A percentile compares a stretch with the other conserved stretches of the same genome.
Conservation (phyloP, 2,329 filamentous ascomycete species). For the Ophiocordyceps camponoti-floridani region DNA sequence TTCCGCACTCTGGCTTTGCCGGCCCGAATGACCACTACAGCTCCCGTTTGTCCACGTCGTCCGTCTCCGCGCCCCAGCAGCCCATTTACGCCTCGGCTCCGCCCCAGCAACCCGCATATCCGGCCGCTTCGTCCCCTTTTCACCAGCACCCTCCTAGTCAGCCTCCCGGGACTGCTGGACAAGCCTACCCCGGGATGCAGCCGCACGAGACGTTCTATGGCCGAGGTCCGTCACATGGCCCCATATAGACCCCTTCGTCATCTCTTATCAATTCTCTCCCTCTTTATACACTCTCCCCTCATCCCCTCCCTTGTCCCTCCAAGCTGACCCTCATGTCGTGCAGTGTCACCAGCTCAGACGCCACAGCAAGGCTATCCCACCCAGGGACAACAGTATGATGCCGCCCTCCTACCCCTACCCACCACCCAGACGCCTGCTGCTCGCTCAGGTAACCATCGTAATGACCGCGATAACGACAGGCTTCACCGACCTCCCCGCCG, state of each 20-base stretch:
- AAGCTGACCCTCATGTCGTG: slow-evolving; percentile 22
- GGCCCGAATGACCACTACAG: slow-evolving; percentile 13
- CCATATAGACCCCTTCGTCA: no score
- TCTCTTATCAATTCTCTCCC: neutral
- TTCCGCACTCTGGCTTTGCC: slow-evolving; percentile 9
- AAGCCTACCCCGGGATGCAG: slow-evolving; percentile 21
- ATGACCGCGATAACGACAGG: slow-evolving; percentile 23
- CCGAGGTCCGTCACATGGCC: slow-evolving; percentile 37
- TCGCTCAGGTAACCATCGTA: slow-evolving; percentile 20
- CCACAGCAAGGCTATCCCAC: slow-evolving; percentile 19
- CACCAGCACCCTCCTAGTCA: slow-evolving; percentile 16
- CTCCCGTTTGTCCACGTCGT: slow-evolving; percentile 11
- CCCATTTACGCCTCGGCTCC: slow-evolving; percentile 14
- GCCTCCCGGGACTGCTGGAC: slow-evolving; percentile 13
- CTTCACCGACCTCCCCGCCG: slow-evolving; percentile 21
- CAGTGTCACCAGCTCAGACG: slow-evolving; percentile 30
- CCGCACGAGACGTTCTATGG: slow-evolving; percentile 36
- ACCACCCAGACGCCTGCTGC: slow-evolving; percentile 20
- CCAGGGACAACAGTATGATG: slow-evolving; percentile 34
- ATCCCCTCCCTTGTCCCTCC: neutral
- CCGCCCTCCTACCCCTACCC: slow-evolving; percentile 21
- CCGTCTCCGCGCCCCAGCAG: slow-evolving; percentile 13
- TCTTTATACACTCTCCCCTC: neutral
- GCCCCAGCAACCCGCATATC: slow-evolving; percentile 13
- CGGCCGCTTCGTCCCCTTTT: slow-evolving; percentile 12